These are phyloP conservation scores for Hericium alpestre DNA, from an alignment of 768 basidiomycete genomes.

Conservation along the genomic window DNA sequence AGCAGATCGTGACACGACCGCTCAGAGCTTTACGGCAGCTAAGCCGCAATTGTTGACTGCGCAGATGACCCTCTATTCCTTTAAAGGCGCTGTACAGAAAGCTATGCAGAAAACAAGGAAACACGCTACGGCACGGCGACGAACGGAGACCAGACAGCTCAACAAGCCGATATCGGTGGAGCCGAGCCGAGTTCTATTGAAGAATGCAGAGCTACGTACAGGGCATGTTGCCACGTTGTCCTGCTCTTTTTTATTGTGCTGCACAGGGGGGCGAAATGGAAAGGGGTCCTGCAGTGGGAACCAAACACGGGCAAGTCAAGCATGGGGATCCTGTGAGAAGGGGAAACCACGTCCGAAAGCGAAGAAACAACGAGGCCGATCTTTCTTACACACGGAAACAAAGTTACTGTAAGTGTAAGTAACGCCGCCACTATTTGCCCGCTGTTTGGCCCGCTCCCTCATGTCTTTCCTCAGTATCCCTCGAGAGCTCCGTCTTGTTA, in stretches of 20 bases:
- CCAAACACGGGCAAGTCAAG: no score
- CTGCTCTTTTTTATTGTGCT: slow-evolving; percentile 12
- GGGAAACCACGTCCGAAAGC: background rate
- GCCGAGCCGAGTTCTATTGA: background rate
- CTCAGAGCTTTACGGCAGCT: no score
- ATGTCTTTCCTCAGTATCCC: slow-evolving; percentile 21
- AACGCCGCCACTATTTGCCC: no score
- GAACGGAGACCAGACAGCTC: slow-evolving; percentile 5
- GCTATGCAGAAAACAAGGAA: background rate
- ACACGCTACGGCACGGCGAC: slow-evolving; percentile 6
- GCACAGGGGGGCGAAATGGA: background rate
- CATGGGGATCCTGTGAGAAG: no score
- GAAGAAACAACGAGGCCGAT: slow-evolving; percentile 16
- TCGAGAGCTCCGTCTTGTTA: slow-evolving; percentile 23
- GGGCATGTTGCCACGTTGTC: slow-evolving; percentile 1
- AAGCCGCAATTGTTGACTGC: no score
- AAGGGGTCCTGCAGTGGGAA: no score
- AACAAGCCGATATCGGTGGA: background rate
- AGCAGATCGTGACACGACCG: no score
- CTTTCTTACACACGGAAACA: no score
- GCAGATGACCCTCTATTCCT: no score
- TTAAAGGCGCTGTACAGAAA: no score
- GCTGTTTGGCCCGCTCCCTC: background rate
- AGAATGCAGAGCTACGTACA: background rate
- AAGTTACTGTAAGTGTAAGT: no score